Evolutionary conservation across 1,284 basidiomycete genomes (phyloP).

Genomic region (Mycena sp.): DNA sequence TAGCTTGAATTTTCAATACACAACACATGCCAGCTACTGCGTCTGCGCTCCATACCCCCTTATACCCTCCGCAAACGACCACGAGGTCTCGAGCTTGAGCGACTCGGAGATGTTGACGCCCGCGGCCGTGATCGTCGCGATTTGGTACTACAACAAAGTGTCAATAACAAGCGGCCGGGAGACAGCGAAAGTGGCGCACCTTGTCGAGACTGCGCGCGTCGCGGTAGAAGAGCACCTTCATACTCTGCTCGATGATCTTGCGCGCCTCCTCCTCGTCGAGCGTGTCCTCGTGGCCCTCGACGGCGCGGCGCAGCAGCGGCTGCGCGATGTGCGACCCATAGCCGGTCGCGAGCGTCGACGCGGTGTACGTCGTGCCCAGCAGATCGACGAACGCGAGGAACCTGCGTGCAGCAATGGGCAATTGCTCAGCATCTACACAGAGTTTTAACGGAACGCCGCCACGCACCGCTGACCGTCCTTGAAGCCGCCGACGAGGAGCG

Average conservation of each 20-base stretch:
- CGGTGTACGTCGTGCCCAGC: slow-evolving; percentile 95
- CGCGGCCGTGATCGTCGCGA: slow-evolving; percentile 85
- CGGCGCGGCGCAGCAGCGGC: slow-evolving; percentile 90
- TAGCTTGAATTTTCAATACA: too few relatives aligned
- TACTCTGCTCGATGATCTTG: slow-evolving; percentile 84
- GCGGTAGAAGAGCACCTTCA: slow-evolving; percentile 97
- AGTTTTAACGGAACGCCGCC: background rate
- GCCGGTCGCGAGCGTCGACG: slow-evolving; percentile 96
- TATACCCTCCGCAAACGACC: slow-evolving; percentile 94
- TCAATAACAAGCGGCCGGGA: background rate
- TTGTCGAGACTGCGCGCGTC: slow-evolving; percentile 97
- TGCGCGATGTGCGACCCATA: slow-evolving; percentile 97
- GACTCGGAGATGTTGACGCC: slow-evolving; percentile 89
- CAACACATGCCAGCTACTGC: slow-evolving; percentile 42
- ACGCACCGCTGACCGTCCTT: slow-evolving; percentile 81
- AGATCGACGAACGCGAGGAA: slow-evolving; percentile 97
- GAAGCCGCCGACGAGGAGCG: slow-evolving; percentile 92
- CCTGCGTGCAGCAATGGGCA: slow-evolving; percentile 47
- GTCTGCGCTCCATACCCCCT: slow-evolving; percentile 82
- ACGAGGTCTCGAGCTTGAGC: slow-evolving; percentile 80
- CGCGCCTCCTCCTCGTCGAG: slow-evolving; percentile 86
- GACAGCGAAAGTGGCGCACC: slow-evolving; percentile 54
- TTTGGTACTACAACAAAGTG: slow-evolving; percentile 81
- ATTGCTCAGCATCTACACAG: background rate
- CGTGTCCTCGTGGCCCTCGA: slow-evolving; percentile 83